phyloP scores from a whole-genome alignment of 176 grass and related monocot genomes.

The Thalia dealbata region DNA sequence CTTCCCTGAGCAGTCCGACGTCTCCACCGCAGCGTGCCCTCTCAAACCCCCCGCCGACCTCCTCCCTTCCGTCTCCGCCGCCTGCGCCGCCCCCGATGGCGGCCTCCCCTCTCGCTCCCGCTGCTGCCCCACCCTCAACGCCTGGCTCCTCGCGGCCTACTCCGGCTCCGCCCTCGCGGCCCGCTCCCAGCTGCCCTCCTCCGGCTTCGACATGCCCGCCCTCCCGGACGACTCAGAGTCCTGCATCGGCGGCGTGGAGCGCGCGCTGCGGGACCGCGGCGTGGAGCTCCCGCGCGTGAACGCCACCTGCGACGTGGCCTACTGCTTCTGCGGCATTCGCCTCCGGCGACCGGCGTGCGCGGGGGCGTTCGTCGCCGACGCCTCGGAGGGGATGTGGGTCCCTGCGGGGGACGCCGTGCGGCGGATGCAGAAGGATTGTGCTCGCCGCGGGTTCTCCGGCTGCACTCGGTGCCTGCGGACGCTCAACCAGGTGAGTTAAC shows the following conservation, averaged over 20 bases:
- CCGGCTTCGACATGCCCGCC: conserved; percentile 1
- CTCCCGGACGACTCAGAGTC: conserved; percentile 14
- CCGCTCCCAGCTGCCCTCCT: background rate
- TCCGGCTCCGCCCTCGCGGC: conserved; percentile 8
- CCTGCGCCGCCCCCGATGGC: background rate
- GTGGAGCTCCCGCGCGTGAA: conserved; percentile 8
- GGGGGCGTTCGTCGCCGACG: conserved; percentile 4
- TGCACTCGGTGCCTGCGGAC: conserved; percentile 10
- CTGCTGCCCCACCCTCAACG: conserved; percentile 12
- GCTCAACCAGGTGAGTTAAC: conserved; percentile 11
- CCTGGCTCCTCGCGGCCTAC: conserved; percentile 13
- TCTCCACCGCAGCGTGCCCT: background rate
- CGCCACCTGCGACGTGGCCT: conserved; percentile 12
- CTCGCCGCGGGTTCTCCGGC: conserved; percentile 3
- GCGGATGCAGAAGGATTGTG: conserved; percentile 9
- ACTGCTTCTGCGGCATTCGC: conserved; percentile 17
- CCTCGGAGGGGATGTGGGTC: conserved; percentile 6
- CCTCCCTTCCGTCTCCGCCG: conserved; percentile 8
- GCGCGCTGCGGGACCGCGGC: background rate
- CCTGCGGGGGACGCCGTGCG: background rate
- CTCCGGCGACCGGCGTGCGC: conserved; percentile 2
- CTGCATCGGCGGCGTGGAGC: conserved; percentile 13
- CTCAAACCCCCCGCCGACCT: conserved; percentile 2
- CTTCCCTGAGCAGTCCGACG: conserved; percentile 15
- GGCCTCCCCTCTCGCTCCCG: background rate